phyloP scores from a whole-genome alignment of 2,329 filamentous ascomycete species.

The Pleomassaria siparia region DNA sequence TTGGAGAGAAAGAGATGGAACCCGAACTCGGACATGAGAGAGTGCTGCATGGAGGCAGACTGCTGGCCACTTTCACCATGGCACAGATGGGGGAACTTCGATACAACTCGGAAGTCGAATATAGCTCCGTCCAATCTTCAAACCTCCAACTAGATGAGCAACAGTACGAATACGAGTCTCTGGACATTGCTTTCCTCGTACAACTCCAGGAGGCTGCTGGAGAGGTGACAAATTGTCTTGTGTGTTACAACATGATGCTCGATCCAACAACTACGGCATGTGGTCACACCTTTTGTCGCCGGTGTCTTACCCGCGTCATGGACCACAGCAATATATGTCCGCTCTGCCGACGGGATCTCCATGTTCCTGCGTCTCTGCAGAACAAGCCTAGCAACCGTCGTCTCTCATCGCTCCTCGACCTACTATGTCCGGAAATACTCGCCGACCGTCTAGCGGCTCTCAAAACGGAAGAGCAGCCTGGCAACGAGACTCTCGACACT shows the following conservation, averaged over 20 bases:
- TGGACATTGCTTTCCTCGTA: constrained; percentile 57
- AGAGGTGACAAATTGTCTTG: constrained; percentile 80
- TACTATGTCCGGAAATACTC: constrained; percentile 68
- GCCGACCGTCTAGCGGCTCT: constrained; percentile 59
- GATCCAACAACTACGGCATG: constrained; percentile 84
- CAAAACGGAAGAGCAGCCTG: constrained; percentile 59
- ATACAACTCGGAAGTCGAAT: constrained; percentile 59
- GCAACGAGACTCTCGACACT: constrained; percentile 60
- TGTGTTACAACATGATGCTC: constrained; percentile 80
- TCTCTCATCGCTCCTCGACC: constrained; percentile 63
- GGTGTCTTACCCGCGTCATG: constrained; percentile 73
- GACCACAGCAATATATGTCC: constrained; percentile 80
- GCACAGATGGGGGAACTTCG: constrained; percentile 63
- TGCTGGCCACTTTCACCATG: constrained; percentile 68
- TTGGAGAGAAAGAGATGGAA: constrained; percentile 44
- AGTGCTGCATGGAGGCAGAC: constrained; percentile 57
- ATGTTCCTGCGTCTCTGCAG: constrained; percentile 53
- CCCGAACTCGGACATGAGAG: constrained; percentile 35
- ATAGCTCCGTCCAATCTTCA: constrained; percentile 43
- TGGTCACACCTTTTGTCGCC: constrained; percentile 85
- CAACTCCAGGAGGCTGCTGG: constrained; percentile 62
- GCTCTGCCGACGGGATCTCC: constrained; percentile 70
- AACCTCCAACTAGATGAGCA: constrained; percentile 23
- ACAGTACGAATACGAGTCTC: constrained; percentile 26
- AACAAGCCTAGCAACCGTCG: constrained; percentile 62